These are phyloP conservation scores for Guyanaporus albipodus DNA, from an alignment of 768 basidiomycete genomes.

Conservation along the genomic window DNA sequence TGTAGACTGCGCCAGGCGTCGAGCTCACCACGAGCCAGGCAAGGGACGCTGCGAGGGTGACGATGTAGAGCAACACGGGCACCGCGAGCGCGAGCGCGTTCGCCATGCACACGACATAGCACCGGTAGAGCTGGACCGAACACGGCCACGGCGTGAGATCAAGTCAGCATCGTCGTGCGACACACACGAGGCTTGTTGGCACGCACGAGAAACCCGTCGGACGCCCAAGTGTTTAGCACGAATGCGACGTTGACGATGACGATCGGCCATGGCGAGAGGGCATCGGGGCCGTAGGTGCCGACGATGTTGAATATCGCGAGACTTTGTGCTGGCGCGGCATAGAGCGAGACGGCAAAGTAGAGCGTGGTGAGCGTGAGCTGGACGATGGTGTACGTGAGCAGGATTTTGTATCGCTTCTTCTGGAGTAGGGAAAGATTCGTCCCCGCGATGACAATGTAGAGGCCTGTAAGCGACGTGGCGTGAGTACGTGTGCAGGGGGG, in stretches of 20 bases:
- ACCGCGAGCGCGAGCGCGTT: neutral
- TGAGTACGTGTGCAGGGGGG: no score
- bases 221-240: conserved; percentile 20
- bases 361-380: conserved; percentile 19
- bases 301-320: conserved; percentile 9
- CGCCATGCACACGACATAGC: conserved; percentile 18
- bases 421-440: conserved; percentile 13
- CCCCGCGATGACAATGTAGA: conserved; percentile 12
- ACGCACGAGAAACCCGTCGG: conserved; percentile 24
- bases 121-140: conserved; percentile 18
- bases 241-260: conserved; percentile 10
- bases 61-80: conserved; percentile 14
- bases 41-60: conserved; percentile 12
- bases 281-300: conserved; percentile 4
- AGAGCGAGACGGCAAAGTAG: conserved; percentile 20
- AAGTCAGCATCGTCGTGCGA: neutral
- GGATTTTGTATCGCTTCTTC: conserved; percentile 16
- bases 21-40: conserved; percentile 16
- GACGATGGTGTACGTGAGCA: conserved; percentile 6
- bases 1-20: conserved; percentile 16
- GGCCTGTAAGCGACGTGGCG: conserved; percentile 1
- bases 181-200: neutral
- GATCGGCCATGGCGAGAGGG: conserved; percentile 16
- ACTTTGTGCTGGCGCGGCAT: conserved; percentile 11
- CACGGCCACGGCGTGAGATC: no score